Evolutionary conservation across 441 rosid species (phyloP), one percentile per base, ranked within the genome.

Genomic region (Populus tomentosa): DNA sequence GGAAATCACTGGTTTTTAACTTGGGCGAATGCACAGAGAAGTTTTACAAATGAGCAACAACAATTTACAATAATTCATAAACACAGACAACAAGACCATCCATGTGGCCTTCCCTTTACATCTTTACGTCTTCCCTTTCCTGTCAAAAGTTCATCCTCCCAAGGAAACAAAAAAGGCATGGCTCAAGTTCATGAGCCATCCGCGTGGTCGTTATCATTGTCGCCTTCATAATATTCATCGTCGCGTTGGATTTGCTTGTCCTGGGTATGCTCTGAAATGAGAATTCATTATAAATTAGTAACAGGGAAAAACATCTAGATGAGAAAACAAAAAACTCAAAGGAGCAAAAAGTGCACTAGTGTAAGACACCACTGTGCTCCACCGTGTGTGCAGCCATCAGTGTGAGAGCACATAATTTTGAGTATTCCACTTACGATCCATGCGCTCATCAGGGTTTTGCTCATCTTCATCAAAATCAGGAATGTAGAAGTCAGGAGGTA

Each of bases 221-320:
- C 98, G 4, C 97, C 98, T 40, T 90, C 90, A 16, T 89, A 96
- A 82, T 87, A 96, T 75, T 96, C 99, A 73, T 94, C 97, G 14
- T 96, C 98, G 0, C 98, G 89, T 75, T 94, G 98, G 69, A 96
- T 84, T 70, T 96, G 98, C 84, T 91, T 92, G 88, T 96, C 99
- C 77, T 87, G 88, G 2, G 90, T 84, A 78, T 91, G 98, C 89
- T 91, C 98, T 96, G 91, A 46, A 84, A 84, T 28, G 63, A 78
- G 20, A 71, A 42, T 46, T 28, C 56, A 75, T 10, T 13, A 6
- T 53, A 20, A 10, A 21, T 36, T 30, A 1, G 62, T 56, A 64
- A 76, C 50, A 62, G 61, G 67, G 20, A 69, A 65, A 40, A 28
- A 32, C 67, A 72, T 23, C 20, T 4, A 16, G 3, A 40, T 40